Evolutionary conservation across 371 early-diverging fungal species (phyloP).

Genomic region (Rhizopus microsporus): DNA sequence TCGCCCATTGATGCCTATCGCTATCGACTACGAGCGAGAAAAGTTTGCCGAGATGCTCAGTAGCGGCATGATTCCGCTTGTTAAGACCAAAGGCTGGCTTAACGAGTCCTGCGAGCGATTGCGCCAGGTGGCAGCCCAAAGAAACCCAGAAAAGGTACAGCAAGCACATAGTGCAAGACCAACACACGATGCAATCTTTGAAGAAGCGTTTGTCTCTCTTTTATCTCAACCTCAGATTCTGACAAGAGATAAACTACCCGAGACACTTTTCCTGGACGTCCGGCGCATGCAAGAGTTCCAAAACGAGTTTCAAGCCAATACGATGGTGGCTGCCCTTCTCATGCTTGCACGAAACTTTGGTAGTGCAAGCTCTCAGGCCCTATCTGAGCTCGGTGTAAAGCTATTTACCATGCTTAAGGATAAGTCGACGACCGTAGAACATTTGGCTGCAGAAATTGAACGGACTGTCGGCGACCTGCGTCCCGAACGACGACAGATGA

Average conservation of each 20-base stretch:
- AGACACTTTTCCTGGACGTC: constrained; percentile 70
- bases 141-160: constrained; percentile 66
- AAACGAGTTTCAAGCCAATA: constrained; percentile 68
- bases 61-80: constrained; percentile 44
- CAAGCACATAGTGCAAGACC: constrained; percentile 42
- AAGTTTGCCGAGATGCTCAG: constrained; percentile 61
- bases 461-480: constrained; percentile 17
- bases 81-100: constrained; percentile 62
- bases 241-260: constrained; percentile 50
- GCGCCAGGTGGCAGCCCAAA: constrained; percentile 42
- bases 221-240: constrained; percentile 39
- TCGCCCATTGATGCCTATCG: constrained; percentile 63
- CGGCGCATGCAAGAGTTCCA: constrained; percentile 61
- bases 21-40: constrained; percentile 69
- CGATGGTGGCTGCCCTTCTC: constrained; percentile 65
- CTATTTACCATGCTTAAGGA: constrained; percentile 60
- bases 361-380: constrained; percentile 19
- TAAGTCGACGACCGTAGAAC: constrained; percentile 51
- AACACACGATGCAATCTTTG: constrained; percentile 41
- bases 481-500: constrained; percentile 47
- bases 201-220: constrained; percentile 65
- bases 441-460: constrained; percentile 48
- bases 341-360: constrained; percentile 71
- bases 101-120: constrained; percentile 33
- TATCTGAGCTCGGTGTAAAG: constrained; percentile 43